Conservation (phyloP, 2,329 filamentous ascomycete genomes). For the Aspergillus sergii region DNA sequence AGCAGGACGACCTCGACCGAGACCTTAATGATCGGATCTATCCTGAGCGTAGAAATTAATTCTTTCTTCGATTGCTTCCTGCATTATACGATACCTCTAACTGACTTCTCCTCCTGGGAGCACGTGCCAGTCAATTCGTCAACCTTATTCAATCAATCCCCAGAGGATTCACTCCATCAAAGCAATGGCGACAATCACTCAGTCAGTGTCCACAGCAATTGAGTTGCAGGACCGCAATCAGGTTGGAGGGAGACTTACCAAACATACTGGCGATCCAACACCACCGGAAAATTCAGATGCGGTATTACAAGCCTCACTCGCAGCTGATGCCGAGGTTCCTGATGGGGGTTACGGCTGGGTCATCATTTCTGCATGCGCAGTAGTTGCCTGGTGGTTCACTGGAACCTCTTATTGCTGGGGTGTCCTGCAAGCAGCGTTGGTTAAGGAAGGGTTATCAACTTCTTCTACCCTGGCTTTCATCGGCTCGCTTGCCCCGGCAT, state of each 20-base stretch:
- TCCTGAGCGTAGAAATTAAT: neutral
- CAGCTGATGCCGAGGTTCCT: constrained; percentile 47
- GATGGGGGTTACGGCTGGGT: constrained; percentile 35
- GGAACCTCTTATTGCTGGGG: constrained; percentile 64
- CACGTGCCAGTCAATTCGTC: neutral
- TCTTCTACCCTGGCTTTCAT: constrained; percentile 62
- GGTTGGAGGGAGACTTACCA: neutral
- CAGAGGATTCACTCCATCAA: neutral
- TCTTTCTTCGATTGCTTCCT: neutral
- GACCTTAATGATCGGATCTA: neutral
- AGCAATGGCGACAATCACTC: neutral
- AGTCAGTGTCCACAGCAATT: neutral
- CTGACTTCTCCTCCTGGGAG: neutral
- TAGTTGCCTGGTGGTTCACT: constrained; percentile 60
- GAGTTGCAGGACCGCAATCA: neutral
- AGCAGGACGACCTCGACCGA: neutral
- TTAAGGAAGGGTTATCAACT: constrained; percentile 50
- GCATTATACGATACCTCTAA: neutral
- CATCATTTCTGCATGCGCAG: constrained; percentile 54
- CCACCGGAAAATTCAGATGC: constrained; percentile 24
- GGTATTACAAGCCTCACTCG: constrained; percentile 47
- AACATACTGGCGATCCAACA: neutral
- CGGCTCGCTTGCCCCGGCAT: constrained; percentile 55
- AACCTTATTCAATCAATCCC: neutral
- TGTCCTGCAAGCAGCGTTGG: constrained; percentile 60